These are phyloP conservation scores for Penicillium paradoxum DNA, from an alignment of 495 filamentous ascomycete genomes.

Conservation along the genomic window DNA sequence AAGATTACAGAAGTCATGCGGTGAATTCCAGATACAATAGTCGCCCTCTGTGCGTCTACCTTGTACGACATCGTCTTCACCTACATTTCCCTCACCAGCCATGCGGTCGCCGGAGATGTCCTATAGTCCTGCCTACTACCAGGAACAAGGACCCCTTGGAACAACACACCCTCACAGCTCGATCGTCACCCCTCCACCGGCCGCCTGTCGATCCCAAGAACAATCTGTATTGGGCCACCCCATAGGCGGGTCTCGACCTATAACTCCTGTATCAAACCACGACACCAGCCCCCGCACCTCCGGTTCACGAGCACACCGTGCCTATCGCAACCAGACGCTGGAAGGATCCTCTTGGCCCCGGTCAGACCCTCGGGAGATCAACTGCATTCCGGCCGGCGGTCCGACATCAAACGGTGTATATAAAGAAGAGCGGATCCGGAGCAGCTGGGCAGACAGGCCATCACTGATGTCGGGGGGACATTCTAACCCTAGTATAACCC, in stretches of 20 bases:
- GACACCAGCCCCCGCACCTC: slow-evolving; percentile 18
- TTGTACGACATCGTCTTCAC: slow-evolving; percentile 31
- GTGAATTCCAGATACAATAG: slow-evolving; percentile 30
- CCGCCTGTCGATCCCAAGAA: slow-evolving; percentile 20
- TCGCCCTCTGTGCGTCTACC: slow-evolving; percentile 31
- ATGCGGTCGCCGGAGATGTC: slow-evolving; percentile 42
- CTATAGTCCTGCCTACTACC: slow-evolving; percentile 38
- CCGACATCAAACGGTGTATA: slow-evolving; percentile 27
- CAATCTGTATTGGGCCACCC: slow-evolving; percentile 11
- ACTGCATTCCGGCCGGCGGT: slow-evolving; percentile 21
- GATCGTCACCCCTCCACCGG: slow-evolving; percentile 18
- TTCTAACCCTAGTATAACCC: slow-evolving; percentile 21
- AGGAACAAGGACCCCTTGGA: slow-evolving; percentile 26
- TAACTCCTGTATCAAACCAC: slow-evolving; percentile 8
- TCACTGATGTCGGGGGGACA: slow-evolving; percentile 40
- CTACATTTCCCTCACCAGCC: slow-evolving; percentile 10
- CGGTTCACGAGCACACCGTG: slow-evolving; percentile 13
- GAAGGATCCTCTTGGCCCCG: slow-evolving; percentile 13
- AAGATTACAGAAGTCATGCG: slow-evolving; percentile 32
- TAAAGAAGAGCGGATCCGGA: slow-evolving; percentile 32
- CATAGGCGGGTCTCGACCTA: slow-evolving; percentile 8
- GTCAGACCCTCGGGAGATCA: slow-evolving; percentile 17
- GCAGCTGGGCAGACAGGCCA: slow-evolving; percentile 38
- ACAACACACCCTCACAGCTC: slow-evolving; percentile 20
- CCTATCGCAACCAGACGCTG: slow-evolving; percentile 10